Conservation (phyloP, 768 basidiomycete species). For the Tubosaeta sp. region DNA sequence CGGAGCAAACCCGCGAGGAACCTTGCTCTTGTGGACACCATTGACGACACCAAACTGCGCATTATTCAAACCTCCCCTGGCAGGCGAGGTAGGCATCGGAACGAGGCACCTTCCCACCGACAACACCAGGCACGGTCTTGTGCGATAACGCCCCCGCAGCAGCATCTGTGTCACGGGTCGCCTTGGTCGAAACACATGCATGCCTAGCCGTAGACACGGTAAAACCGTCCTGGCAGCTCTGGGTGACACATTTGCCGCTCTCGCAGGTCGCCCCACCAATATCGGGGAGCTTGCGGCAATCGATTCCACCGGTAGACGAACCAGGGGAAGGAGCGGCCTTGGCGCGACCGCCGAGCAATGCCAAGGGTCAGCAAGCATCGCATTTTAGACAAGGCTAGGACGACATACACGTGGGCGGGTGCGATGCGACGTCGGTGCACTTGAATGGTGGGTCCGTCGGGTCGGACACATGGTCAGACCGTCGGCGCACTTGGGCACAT, state of each 20-base stretch:
- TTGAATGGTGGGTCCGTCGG: constrained; percentile 22
- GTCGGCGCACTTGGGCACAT: constrained; percentile 17
- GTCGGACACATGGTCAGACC: constrained; percentile 23
- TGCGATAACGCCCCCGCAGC: not conserved
- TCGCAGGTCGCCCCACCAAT: not conserved
- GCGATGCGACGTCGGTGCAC: constrained; percentile 17
- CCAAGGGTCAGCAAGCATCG: not conserved
- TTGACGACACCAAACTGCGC: not conserved
- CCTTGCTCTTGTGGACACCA: not conserved
- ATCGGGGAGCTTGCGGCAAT: not conserved
- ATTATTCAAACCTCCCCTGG: not conserved
- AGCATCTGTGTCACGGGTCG: not conserved
- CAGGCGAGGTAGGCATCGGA: not conserved
- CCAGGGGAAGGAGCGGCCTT: not conserved
- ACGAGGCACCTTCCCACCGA: not conserved
- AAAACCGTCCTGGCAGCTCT: not conserved
- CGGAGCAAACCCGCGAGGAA: not conserved
- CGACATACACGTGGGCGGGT: not conserved
- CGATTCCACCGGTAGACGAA: not conserved
- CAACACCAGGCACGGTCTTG: not conserved
- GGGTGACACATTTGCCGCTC: not conserved
- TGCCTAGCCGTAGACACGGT: not conserved
- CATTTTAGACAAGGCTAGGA: not conserved
- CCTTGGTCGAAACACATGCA: not conserved
- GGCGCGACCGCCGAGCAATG: not conserved